Evolutionary conservation across 257 asterid genomes (phyloP), one percentile per base, ranked within the genome.

Genomic region (Primulina huaijiensis): DNA sequence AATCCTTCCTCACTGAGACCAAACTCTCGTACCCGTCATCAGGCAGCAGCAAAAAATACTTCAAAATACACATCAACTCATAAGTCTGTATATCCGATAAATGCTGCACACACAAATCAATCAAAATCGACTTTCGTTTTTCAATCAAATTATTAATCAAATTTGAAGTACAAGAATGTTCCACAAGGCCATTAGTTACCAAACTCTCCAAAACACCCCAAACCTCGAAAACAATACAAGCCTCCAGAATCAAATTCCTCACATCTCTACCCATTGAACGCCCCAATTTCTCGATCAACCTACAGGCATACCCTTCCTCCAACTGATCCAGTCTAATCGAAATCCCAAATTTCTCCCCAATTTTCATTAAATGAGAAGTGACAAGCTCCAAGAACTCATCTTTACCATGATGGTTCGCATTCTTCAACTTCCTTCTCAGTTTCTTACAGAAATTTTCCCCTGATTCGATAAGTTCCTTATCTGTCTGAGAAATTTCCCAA

Each of bases 61-160:
- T 93, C 88, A 93, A 82, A 71, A 93, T 78, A 82, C 88, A 79
- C 88, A 90, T 73, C 38, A 89, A 56, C 73, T 86, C 96, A 72
- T 78, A 78, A 21, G 86, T 80, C 71, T 87, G 96, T 71, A 93
- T 70, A 77, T 87, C 96, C 7, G 72, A 62, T 58, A 86, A 63
- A 77, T 82, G 82, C 73, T 85, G 87, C 53, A 90, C 70, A 73
- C 97, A 90, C 72, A 62, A 72, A 67, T 84, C 85, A 30, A 93
- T 62, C 82, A 90, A 82, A 74, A 88, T 83, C 11, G 96, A 79
- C 67, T 79, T 85, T 29, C 80, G 64, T 66, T 85, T 86, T 19
- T 82, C 90, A 21, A 90, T 78, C 76, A 93, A 79, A 14, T 73
- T 85, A 16, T 40, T 60, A 61, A 90, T 69, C 80, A 93, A 72